Percentiles rank a stretch among this genome's conserved stretches.
Evolutionary conservation across 2,329 filamentous ascomycete genomes (phyloP).

Genomic region (Phialemonium atrogriseum): DNA sequence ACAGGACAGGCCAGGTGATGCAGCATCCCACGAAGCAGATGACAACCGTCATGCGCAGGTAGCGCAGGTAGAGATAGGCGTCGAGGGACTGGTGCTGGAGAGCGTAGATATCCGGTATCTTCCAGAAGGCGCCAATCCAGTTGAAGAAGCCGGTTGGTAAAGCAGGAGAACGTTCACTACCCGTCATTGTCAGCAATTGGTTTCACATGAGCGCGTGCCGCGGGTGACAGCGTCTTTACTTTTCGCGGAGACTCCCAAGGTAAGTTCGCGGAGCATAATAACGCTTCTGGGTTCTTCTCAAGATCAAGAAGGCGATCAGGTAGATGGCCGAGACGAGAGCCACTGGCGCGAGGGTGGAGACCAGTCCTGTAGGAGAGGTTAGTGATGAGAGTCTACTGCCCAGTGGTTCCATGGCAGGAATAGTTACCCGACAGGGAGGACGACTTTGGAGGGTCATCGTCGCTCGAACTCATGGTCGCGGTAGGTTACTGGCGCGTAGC

Average conservation of each 20-base stretch:
- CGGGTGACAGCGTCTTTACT: conserved; percentile 15
- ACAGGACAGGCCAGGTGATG: conserved; percentile 82
- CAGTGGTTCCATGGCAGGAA: no score
- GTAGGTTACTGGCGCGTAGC: no score
- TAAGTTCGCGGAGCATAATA: conserved; percentile 44
- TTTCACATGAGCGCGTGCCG: conserved; percentile 1
- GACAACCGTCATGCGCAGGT: conserved; percentile 66
- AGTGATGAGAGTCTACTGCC: conserved; percentile 3
- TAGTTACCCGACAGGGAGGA: no score
- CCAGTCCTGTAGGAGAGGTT: conserved; percentile 25
- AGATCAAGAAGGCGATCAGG: conserved; percentile 33
- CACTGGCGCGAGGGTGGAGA: conserved; percentile 33
- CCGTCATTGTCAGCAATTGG: no score
- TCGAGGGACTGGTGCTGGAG: conserved; percentile 90
- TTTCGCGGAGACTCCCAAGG: conserved; percentile 34
- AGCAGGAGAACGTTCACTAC: conserved; percentile 48
- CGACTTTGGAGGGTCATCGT: no score
- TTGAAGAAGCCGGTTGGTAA: conserved; percentile 55
- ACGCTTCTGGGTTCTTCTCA: conserved; percentile 35
- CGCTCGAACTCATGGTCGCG: no score
- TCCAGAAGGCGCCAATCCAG: conserved; percentile 61
- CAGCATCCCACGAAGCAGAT: conserved; percentile 77
- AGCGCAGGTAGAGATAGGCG: conserved; percentile 83
- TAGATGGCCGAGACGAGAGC: conserved; percentile 28
- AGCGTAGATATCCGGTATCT: conserved; percentile 65